A percentile compares a stretch with the other conserved stretches of the same genome.
Conservation (phyloP, 164 flowering plant genomes). For the Nelumbo lutea region DNA sequence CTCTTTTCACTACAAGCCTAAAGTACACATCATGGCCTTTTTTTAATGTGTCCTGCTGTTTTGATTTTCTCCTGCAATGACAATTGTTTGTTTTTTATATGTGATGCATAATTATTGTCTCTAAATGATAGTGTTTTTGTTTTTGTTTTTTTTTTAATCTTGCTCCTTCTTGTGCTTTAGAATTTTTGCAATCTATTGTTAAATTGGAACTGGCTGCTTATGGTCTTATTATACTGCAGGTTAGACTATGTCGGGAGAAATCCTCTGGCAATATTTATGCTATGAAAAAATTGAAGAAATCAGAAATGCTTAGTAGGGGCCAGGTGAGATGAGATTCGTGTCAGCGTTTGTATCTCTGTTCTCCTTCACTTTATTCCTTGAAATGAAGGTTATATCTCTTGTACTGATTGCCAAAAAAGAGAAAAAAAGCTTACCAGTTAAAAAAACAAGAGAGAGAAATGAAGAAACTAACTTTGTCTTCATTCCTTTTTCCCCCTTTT, state of each 20-base stretch:
- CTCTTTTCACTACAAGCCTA: neutral
- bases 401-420: no score
- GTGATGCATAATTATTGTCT: no score
- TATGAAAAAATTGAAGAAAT: constrained; percentile 94
- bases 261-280: constrained; percentile 80
- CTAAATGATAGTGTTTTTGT: no score
- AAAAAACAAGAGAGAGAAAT: no score
- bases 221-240: constrained; percentile 43
- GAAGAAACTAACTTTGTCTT: no score
- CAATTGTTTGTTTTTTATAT: neutral
- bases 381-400: no score
- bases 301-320: constrained; percentile 94
- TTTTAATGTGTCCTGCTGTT: neutral
- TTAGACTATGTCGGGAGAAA: constrained; percentile 76
- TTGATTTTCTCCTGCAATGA: neutral
- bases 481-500: no score
- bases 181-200: neutral
- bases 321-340: constrained; percentile 51
- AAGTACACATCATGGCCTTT: neutral
- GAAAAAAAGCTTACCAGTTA: no score
- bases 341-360: no score
- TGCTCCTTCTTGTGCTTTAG: neutral
- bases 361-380: no score
- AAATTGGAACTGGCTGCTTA: constrained; percentile 6
- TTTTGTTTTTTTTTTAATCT: neutral